Evolutionary conservation across 2,329 filamentous ascomycete genomes (phyloP).

Genomic region (Paraconiothyrium brasiliense): DNA sequence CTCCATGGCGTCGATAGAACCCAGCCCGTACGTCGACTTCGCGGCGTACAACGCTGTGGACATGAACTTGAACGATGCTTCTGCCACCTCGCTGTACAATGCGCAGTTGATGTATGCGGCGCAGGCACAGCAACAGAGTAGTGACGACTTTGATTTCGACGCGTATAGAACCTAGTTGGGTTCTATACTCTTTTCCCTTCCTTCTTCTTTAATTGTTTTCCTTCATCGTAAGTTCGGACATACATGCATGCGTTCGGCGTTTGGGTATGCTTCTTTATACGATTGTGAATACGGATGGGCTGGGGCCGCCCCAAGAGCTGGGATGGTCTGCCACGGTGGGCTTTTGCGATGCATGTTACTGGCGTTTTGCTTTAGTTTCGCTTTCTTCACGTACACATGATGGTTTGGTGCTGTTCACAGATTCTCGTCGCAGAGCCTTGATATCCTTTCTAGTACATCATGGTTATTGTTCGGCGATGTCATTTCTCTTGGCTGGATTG

Average conservation of each 20-base stretch:
- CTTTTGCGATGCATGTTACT: background rate
- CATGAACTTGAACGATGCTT: constrained; percentile 29
- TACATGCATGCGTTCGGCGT: background rate
- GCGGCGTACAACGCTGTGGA: constrained; percentile 27
- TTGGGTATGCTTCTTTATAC: background rate
- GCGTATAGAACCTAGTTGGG: constrained; percentile 29
- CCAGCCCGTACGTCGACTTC: constrained; percentile 31
- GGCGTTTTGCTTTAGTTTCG: background rate
- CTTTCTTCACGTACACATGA: background rate
- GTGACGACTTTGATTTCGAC: constrained; percentile 40
- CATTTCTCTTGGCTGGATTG: background rate
- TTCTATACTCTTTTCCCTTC: constrained; percentile 12
- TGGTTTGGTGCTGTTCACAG: background rate
- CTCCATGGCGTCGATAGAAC: constrained; percentile 24
- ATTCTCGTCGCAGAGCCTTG: background rate
- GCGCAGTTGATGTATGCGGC: constrained; percentile 28
- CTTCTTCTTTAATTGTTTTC: background rate
- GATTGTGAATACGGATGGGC: background rate
- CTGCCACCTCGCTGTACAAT: constrained; percentile 26
- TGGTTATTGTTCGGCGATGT: background rate
- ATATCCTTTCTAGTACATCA: background rate
- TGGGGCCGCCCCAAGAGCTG: constrained; percentile 5
- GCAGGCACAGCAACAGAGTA: constrained; percentile 18
- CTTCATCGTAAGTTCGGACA: background rate
- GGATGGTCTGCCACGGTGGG: background rate